These are phyloP conservation scores for Metarhizium robertsii DNA, from an alignment of 2,329 filamentous ascomycete genomes.

Conservation along the genomic window DNA sequence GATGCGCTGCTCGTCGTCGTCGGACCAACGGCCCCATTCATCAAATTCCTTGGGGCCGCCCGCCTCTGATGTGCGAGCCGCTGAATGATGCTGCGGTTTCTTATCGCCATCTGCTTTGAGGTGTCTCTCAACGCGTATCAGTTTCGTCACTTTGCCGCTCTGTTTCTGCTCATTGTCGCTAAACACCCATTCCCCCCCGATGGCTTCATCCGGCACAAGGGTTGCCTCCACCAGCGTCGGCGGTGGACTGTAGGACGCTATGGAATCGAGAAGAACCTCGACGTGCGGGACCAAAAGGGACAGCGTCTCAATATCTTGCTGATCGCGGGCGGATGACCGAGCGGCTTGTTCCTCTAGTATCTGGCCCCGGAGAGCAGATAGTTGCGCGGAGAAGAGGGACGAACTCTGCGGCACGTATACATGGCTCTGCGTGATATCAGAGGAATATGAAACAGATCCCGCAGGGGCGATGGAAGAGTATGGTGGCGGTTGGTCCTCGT, in stretches of 20 bases:
- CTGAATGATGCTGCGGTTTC: neutral
- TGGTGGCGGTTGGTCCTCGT: neutral
- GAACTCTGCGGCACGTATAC: neutral
- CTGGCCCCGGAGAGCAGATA: conserved; percentile 25
- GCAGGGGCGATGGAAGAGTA: neutral
- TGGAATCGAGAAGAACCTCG: conserved; percentile 29
- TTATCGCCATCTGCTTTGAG: conserved; percentile 4
- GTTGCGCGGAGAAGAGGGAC: conserved; percentile 24
- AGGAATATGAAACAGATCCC: neutral
- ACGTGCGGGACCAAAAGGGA: conserved; percentile 31
- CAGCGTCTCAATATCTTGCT: conserved; percentile 28
- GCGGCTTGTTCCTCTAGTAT: conserved; percentile 26
- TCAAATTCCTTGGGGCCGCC: neutral
- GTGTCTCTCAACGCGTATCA: conserved; percentile 20
- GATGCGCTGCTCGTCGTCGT: conserved; percentile 8
- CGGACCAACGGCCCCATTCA: conserved; percentile 13
- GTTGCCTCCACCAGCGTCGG: conserved; percentile 31
- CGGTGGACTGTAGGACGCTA: conserved; percentile 22
- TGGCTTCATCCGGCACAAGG: conserved; percentile 33
- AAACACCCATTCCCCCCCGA: conserved; percentile 26
- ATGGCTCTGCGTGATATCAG: neutral
- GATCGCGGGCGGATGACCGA: conserved; percentile 22
- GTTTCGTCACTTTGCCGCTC: conserved; percentile 19
- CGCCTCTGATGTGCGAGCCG: neutral
- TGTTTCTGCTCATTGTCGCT: conserved; percentile 21